Base-by-base conservation (phyloP, 257 asterid genomes). In the Echites panduratus region DNA sequence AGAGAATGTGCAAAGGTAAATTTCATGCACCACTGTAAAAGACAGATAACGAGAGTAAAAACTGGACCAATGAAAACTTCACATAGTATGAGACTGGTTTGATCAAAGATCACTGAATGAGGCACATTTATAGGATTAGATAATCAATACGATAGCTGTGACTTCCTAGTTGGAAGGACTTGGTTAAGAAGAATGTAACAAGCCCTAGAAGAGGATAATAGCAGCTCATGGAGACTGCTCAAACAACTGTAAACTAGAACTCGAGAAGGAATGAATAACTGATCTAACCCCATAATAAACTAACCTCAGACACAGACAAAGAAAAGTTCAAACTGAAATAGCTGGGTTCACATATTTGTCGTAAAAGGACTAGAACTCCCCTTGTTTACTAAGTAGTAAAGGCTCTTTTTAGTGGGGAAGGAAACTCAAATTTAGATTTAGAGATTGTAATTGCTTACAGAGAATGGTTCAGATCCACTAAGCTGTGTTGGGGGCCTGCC, bases 391-490 rank as follows among this genome's bases (percentile, higher is more conserved):
- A n/a, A n/a, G n/a, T n/a, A n/a, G n/a, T 32, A 62, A 32, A 62
- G 24, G 68, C 22, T 62, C 22, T 29, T 29, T 29, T 59, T 13
- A 4, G 45, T 7, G 54, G 6, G 54, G 14, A 29, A 17, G 14
- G 14, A 14, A 12, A 16, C 0, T 50, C 57, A 50, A 50, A 50
- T 50, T 50, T 3, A 14, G n/a, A 38, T 62, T 29, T 14, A 32
- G 11, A 61, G 67, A 62, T 62, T 16, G 16, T 8, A 6, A 43
- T 83, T 57, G 75, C 97, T 86, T 87, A 95, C 97, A 12, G 93
- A 78, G 66, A 89, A 73, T 70, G 99, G 44, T 7, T 92, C 97
- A 65, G 84, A 75, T 84, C 90, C 92, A 76, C 73, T 85, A 63
- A 79, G 79, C 81, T 78, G 95, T 86, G 84, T 76, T 0, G 88